These are phyloP conservation scores for Marasmius tenuissimus DNA, from an alignment of 1,284 basidiomycete genomes.

Conservation along the genomic window DNA sequence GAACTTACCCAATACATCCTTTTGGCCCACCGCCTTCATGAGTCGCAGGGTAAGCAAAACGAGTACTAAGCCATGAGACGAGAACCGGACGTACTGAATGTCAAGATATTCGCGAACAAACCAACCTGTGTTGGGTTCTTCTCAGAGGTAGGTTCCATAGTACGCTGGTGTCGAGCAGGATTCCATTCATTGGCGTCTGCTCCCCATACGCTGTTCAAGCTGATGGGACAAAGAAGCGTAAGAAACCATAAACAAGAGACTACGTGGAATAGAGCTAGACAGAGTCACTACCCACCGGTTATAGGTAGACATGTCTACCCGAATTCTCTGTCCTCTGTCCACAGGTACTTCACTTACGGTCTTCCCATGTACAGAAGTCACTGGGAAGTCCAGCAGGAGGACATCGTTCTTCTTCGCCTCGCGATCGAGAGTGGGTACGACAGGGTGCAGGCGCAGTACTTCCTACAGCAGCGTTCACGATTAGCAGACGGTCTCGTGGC, in stretches of 20 bases:
- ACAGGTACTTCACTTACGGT: conserved; percentile 19
- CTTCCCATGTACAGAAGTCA: conserved; percentile 16
- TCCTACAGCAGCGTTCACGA: conserved; percentile 16
- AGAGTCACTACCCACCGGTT: conserved; percentile 3
- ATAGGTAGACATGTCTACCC: conserved; percentile 9
- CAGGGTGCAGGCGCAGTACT: conserved; percentile 20
- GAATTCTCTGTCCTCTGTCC: conserved; percentile 19
- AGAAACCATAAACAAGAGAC: not conserved
- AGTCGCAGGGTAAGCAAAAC: not conserved
- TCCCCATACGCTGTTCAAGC: conserved; percentile 9
- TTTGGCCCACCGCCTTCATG: conserved; percentile 7
- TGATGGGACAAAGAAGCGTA: not conserved
- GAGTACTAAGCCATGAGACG: not conserved
- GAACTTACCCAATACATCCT: conserved; percentile 12
- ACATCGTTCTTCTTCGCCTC: conserved; percentile 21
- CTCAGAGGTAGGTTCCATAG: not conserved
- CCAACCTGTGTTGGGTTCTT: conserved; percentile 6
- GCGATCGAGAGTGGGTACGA: conserved; percentile 15
- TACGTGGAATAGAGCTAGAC: not conserved
- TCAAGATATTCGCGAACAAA: conserved; percentile 11
- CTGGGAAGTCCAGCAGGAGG: conserved; percentile 17
- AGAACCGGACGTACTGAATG: not conserved
- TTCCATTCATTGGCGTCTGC: conserved; percentile 15
- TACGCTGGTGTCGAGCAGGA: conserved; percentile 4
- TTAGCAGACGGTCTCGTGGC: no score